phyloP scores from a whole-genome alignment of 1,284 basidiomycete genomes.

The Laetiporus sulphureus region DNA sequence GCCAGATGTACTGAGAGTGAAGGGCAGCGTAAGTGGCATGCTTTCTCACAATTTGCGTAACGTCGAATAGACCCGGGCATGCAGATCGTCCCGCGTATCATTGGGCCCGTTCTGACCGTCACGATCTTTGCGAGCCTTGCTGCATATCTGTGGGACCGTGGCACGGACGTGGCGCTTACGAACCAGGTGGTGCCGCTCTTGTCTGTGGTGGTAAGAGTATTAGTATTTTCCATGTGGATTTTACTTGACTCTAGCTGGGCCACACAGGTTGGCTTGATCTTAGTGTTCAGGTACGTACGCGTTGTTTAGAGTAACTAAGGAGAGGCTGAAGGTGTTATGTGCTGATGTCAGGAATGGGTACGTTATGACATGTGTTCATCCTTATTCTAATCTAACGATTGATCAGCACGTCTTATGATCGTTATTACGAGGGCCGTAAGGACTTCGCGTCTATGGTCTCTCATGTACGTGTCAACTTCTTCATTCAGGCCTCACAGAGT shows the following conservation, averaged over 20 bases:
- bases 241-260: neutral
- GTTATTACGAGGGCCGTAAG: constrained; percentile 83
- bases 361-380: neutral
- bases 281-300: constrained; percentile 72
- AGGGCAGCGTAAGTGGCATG: constrained; percentile 55
- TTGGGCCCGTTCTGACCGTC: constrained; percentile 79
- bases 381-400: neutral
- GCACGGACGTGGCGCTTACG: constrained; percentile 49
- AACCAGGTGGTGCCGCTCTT: constrained; percentile 80
- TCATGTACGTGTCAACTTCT: constrained; percentile 35
- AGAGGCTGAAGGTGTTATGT: too few relatives aligned
- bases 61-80: too few relatives aligned
- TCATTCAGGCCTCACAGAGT: neutral
- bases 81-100: constrained; percentile 59
- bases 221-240: neutral
- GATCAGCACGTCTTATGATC: constrained; percentile 69
- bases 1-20: constrained; percentile 77
- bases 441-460: constrained; percentile 64
- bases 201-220: constrained; percentile 75
- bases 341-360: constrained; percentile 34
- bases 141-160: constrained; percentile 49
- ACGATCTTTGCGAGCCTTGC: constrained; percentile 67
- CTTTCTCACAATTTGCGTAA: neutral
- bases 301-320: too few relatives aligned
- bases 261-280: constrained; percentile 60